Conservation (phyloP, 2,329 filamentous ascomycete genomes). For the Trichoderma asperellum region DNA sequence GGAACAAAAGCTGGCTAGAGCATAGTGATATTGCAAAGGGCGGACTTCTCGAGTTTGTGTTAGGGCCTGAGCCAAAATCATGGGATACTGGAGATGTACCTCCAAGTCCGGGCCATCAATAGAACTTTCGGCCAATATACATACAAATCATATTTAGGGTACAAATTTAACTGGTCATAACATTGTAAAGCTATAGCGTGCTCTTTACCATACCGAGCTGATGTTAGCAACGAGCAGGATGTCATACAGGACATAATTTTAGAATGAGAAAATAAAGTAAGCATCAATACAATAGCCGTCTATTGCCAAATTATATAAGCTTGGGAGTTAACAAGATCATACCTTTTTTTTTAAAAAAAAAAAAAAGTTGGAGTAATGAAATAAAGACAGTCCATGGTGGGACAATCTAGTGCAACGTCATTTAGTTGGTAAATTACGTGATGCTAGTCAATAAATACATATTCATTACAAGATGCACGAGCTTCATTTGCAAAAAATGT, state of each 20-base stretch:
- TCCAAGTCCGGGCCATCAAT: conserved; percentile 48
- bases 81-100: conserved; percentile 55
- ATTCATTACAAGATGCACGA: not conserved
- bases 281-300: not conserved
- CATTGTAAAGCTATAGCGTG: too few species aligned
- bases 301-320: not conserved
- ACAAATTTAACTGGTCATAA: not conserved
- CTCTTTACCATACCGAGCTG: not conserved
- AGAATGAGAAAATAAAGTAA: not conserved
- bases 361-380: not conserved
- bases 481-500: not conserved
- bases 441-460: not conserved
- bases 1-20: conserved; percentile 59
- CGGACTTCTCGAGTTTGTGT: conserved; percentile 49
- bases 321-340: not conserved
- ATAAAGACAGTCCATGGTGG: not conserved
- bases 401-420: not conserved
- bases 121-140: not conserved
- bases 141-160: too few species aligned
- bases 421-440: not conserved
- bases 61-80: conserved; percentile 41
- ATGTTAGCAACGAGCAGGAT: not conserved
- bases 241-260: not conserved
- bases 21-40: conserved; percentile 54
- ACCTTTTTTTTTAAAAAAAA: not conserved